A percentile compares a stretch with the other conserved stretches of the same genome.
Evolutionary conservation across 768 basidiomycete genomes (phyloP).

Genomic region (Tulasnella sp.): DNA sequence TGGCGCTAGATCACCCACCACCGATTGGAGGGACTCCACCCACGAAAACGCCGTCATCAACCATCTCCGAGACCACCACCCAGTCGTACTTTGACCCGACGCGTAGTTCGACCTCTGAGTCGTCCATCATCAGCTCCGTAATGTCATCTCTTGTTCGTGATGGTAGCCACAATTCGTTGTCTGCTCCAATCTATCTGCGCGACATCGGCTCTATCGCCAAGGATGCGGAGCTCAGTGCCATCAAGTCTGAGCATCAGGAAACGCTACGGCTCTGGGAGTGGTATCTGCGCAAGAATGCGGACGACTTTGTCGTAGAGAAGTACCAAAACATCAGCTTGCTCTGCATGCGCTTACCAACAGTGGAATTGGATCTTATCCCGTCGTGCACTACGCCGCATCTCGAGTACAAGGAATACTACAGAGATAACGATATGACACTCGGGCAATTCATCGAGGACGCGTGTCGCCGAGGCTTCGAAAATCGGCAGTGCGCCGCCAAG

Average conservation of each 20-base stretch:
- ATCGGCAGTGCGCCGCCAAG: slow-evolving; percentile 68
- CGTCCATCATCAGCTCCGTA: slow-evolving; percentile 9
- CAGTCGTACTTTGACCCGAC: slow-evolving; percentile 9
- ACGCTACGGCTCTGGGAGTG: slow-evolving; percentile 89
- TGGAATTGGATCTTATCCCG: slow-evolving; percentile 52
- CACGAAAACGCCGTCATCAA: slow-evolving; percentile 18
- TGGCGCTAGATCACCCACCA: background rate
- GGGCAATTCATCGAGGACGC: slow-evolving; percentile 85
- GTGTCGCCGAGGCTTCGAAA: slow-evolving; percentile 47
- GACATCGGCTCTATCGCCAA: slow-evolving; percentile 55
- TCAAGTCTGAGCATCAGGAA: slow-evolving; percentile 75
- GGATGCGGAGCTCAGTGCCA: slow-evolving; percentile 55
- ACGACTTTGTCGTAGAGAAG: slow-evolving; percentile 82
- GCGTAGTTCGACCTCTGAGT: slow-evolving; percentile 1
- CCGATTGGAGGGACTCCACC: background rate
- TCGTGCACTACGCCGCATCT: slow-evolving; percentile 46
- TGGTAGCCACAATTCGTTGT: background rate
- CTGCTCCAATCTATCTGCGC: slow-evolving; percentile 30
- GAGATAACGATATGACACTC: slow-evolving; percentile 82
- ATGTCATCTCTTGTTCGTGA: background rate
- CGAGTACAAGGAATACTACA: slow-evolving; percentile 74
- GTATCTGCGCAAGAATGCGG: slow-evolving; percentile 76
- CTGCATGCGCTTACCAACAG: slow-evolving; percentile 66
- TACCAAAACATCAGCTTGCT: slow-evolving; percentile 80
- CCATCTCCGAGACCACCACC: background rate